Percentiles rank a stretch among this genome's conserved stretches.
phyloP scores from a whole-genome alignment of 2,329 filamentous ascomycete genomes.

The Acarospora socialis region DNA sequence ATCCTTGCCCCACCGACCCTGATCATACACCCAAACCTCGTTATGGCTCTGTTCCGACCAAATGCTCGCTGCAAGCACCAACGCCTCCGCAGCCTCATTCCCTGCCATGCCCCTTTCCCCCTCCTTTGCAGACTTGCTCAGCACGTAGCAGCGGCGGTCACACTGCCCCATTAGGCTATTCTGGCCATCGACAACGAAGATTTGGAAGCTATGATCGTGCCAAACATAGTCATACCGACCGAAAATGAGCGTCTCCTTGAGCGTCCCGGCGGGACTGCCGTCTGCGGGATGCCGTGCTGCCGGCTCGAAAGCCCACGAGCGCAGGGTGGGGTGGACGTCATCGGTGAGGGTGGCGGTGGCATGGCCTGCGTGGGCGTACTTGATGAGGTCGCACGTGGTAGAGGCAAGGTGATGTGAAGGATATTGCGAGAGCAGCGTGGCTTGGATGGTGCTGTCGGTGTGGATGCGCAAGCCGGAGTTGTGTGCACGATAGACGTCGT shows the following conservation, averaged over 20 bases:
- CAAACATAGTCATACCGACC: constrained; percentile 6
- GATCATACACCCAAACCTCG: constrained; percentile 53
- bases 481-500: constrained; percentile 2
- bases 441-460: constrained; percentile 3
- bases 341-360: too few relatives aligned
- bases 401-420: constrained; percentile 1
- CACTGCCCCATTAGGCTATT: not conserved
- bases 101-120: too few relatives aligned
- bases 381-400: constrained; percentile 1
- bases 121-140: too few relatives aligned
- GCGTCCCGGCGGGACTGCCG: constrained; percentile 1
- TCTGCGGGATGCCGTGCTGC: too few relatives aligned
- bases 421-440: not conserved
- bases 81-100: constrained; percentile 26
- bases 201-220: constrained; percentile 2
- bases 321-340: too few relatives aligned
- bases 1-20: constrained; percentile 49
- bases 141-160: constrained; percentile 2
- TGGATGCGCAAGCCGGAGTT: constrained; percentile 4
- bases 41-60: constrained; percentile 45
- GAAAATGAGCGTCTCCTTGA: constrained; percentile 1
- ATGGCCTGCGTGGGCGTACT: too few relatives aligned
- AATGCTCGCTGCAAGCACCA: constrained; percentile 40
- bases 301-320: constrained; percentile 2
- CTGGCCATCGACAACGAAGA: constrained; percentile 4